Base-by-base conservation (phyloP, 768 basidiomycete genomes). In the Xanthoconium purpureum region DNA sequence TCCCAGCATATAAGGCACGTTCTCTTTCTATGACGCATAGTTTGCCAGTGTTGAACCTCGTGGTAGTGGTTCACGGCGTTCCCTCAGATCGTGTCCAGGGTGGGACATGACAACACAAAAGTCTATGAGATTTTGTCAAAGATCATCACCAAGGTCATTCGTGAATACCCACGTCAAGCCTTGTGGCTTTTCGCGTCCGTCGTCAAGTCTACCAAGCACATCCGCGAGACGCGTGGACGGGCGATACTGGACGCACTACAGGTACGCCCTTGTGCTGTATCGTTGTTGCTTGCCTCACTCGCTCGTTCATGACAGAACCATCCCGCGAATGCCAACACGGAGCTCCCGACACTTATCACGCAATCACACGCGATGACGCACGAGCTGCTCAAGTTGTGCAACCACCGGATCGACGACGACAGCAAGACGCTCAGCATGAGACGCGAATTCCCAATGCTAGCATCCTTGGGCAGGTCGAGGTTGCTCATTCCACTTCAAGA, bases 41-140 rank as follows among this genome's bases (percentile, higher is more conserved):
- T 53, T 33, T 12, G 33, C 43, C 29, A 43, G 61, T 42, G 53
- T 43, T 58, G 43, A 68, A 42, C 6, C 58, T 49, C 5, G 24
- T 45, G 50, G 15, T 46, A 98, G 94, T 98, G 96, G 94, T 89
- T 85, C 62, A 94, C 90, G 0, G 95, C 94, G 1, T 95, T 98
- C 60, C 94, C 95, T 4, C 97, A 98, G 77, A 91, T 98, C 50
- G 93, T 95, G 14, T 98, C 96, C 14, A 84, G 97, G 9, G 87
- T 99, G 33, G 89, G 88, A 13, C 91, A 97, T 61, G 73, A 70
- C 5, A 87, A 90, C 63, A 60, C 71, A 12, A 77, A 76, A 1
- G 87, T 93, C 4, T 87, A 82, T 66, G 71, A 67, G 0, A 71
- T 84, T 4, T 74, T 99, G 20, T 77, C 80, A 3, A 73, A 68